These are phyloP conservation scores for Rhizophagus sp. DNA, from an alignment of 192 early-diverging fungal genomes.

Conservation along the genomic window DNA sequence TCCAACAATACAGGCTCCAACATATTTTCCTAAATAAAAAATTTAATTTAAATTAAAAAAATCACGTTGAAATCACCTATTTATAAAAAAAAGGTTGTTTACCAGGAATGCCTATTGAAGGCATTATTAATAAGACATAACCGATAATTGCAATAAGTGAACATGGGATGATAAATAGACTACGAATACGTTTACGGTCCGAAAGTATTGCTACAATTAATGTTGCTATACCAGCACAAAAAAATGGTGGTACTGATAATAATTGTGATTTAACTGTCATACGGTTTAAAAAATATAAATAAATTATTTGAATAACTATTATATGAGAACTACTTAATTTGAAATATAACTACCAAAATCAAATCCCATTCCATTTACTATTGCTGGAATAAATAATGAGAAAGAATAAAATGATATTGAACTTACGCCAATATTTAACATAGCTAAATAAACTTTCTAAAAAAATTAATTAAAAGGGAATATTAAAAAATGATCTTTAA, in stretches of 20 bases:
- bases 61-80: too few relatives aligned
- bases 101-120: neutral
- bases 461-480: neutral
- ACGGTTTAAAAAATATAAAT: too few relatives aligned
- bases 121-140: neutral
- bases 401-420: conserved; percentile 64
- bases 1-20: neutral
- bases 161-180: neutral
- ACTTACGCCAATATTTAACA: conserved; percentile 63
- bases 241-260: conserved; percentile 35
- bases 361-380: conserved; percentile 71
- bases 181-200: neutral
- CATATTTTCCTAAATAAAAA: conserved; percentile 14
- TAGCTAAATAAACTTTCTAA: conserved; percentile 49
- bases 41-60: neutral
- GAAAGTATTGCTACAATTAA: conserved; percentile 10
- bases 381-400: conserved; percentile 69
- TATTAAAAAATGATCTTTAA: neutral
- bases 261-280: too few relatives aligned
- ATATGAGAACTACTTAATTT: rapidly evolving
- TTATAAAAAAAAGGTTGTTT: too few relatives aligned
- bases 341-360: conserved; percentile 20
- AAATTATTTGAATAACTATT: too few relatives aligned
- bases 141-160: neutral
- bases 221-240: conserved; percentile 30